Conservation (phyloP, 140 eudicot genomes). For the Cichorium intybus region DNA sequence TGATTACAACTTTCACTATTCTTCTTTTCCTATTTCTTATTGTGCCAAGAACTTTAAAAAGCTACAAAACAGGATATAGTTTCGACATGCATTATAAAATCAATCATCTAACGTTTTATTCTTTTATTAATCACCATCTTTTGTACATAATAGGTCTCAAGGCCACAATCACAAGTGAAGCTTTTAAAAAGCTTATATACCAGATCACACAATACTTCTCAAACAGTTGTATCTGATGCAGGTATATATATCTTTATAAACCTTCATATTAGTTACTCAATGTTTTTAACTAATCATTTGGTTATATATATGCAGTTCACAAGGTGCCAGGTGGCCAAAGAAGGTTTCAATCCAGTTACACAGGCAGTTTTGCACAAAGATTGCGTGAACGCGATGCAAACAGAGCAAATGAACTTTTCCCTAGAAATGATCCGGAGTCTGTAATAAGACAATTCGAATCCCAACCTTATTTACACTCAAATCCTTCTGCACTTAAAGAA, state of each 20-base stretch:
- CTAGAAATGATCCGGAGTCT: conserved; percentile 79
- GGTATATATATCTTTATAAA: conserved; percentile 39
- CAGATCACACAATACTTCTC: conserved; percentile 42
- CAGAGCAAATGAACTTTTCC: conserved; percentile 54
- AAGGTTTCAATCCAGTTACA: conserved; percentile 72
- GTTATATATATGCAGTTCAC: conserved; percentile 38
- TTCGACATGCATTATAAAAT: not conserved
- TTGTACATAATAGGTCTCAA: conserved; percentile 45
- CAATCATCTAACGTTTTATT: not conserved
- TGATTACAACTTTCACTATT: too few relatives aligned
- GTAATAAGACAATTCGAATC: conserved; percentile 81
- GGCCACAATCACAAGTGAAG: conserved; percentile 54
- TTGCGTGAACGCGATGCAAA: conserved; percentile 54
- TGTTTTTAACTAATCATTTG: not conserved
- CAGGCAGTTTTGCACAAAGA: conserved; percentile 55
- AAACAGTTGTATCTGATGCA: conserved; percentile 37
- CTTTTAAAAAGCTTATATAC: conserved; percentile 39
- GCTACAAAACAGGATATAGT: not conserved
- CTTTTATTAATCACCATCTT: conserved; percentile 6
- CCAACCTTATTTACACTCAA: conserved; percentile 70
- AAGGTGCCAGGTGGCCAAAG: conserved; percentile 35
- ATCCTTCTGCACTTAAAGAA: conserved; percentile 78
- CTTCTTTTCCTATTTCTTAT: too few relatives aligned
- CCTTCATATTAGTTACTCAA: not conserved
- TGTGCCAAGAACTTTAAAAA: too few relatives aligned